Evolutionary conservation across 495 filamentous ascomycete genomes (phyloP).

Genomic region (Xylaria sp.): DNA sequence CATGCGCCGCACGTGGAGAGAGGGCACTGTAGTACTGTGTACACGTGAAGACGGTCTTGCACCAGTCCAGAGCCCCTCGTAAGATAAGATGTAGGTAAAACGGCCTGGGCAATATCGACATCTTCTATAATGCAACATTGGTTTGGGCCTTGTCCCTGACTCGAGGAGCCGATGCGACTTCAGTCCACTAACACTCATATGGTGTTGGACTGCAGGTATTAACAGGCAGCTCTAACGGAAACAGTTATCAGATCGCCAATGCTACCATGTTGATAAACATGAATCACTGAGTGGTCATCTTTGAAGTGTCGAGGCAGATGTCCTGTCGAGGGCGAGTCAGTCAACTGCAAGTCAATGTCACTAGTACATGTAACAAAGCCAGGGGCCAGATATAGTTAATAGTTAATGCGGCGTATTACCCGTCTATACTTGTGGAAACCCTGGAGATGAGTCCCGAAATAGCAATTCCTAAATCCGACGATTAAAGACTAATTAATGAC

Average conservation of each 20-base stretch:
- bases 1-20: slow-evolving; percentile 24
- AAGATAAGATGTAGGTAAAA: not conserved
- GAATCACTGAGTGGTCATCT: slow-evolving; percentile 18
- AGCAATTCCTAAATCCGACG: slow-evolving; percentile 17
- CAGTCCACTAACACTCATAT: not conserved
- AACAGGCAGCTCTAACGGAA: not conserved
- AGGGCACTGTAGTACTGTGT: slow-evolving; percentile 8
- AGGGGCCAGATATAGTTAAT: not conserved
- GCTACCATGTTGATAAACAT: slow-evolving; percentile 2
- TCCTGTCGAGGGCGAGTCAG: not conserved
- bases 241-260: not conserved
- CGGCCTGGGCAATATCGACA: not conserved
- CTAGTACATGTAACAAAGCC: not conserved
- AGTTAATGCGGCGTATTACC: not conserved
- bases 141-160: slow-evolving; percentile 1
- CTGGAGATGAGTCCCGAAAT: slow-evolving; percentile 3
- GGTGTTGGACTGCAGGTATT: slow-evolving; percentile 15
- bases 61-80: not conserved
- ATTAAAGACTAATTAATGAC: not conserved
- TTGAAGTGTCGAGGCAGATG: not conserved
- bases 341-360: not conserved
- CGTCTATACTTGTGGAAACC: not conserved
- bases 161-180: not conserved
- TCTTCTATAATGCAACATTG: slow-evolving; percentile 14
- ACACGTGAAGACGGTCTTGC: not conserved